phyloP scores from a whole-genome alignment of 345 rosid species.

The Populus euphratica region DNA sequence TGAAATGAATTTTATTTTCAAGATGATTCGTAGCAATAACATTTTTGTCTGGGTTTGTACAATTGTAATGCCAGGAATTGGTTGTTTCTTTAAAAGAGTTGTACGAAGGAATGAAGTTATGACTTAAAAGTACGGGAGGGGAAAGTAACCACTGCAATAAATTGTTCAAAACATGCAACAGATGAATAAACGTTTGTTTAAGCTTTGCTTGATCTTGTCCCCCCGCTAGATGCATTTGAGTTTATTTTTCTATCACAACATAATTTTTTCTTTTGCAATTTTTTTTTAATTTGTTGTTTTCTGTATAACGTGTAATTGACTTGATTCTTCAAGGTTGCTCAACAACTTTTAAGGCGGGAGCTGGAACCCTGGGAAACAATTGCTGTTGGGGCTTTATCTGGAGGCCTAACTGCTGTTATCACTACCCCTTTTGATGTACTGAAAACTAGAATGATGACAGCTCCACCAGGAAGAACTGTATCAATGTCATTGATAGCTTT shows the following conservation, averaged over 20 bases:
- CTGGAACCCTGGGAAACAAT: conserved; percentile 93
- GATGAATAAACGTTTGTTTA: background rate
- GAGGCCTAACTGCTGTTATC: conserved; percentile 83
- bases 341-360: conserved; percentile 66
- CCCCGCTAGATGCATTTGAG: background rate
- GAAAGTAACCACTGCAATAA: background rate
- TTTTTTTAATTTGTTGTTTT: background rate
- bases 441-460: conserved; percentile 99
- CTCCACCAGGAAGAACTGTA: conserved; percentile 65
- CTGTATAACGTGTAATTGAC: background rate
- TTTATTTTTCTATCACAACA: background rate
- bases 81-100: background rate
- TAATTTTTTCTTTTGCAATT: background rate
- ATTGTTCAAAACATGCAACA: background rate
- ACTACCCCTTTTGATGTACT: conserved; percentile 97
- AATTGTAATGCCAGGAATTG: background rate
- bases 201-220: background rate
- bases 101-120: background rate
- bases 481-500: conserved; percentile 73
- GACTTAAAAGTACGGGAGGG: background rate
- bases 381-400: conserved; percentile 83
- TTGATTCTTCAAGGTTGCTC: conserved; percentile 52
- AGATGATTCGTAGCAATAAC: background rate
- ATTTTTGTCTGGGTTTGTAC: background rate
- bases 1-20: background rate